Base-by-base conservation (phyloP, 345 rosid species). In the Hypericum androsaemum region DNA sequence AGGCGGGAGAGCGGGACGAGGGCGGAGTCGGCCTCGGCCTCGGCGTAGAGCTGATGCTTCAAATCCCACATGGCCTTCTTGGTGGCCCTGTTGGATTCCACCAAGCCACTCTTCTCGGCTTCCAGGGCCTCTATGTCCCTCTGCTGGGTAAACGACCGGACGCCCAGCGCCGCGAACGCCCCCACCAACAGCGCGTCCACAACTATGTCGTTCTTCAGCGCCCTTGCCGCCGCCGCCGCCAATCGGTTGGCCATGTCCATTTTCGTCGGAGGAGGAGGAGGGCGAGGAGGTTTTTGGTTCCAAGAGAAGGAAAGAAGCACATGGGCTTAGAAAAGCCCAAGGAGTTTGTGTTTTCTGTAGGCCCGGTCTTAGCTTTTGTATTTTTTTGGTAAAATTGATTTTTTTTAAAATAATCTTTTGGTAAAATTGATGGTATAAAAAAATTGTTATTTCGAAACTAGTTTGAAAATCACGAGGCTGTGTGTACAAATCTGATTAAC, bases 1-100 rank as follows among this genome's bases (percentile, higher is more conserved):
- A 90, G 87, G 12, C 66, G 76, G 11, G 86, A 70, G 5, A 84
- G 76, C 59, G 98, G 84, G 36, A 90, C 73, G 51, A 77, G 62
- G 5, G 83, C 63, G 6, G 89, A 54, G 12, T 46, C 58, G 5
- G 81, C 60, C 3, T 78, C 59, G 10, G 95, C 88, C 66, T 87
- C 98, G 6, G 87, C 81, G 63, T 37, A 84, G 61, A 90, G 95
- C 57, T 80, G 84, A 6, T 90, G 96, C 63, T 84, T 90, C 96
- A 89, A 82, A 12, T 82, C 83, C 98, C 95, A 90, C 71, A 84
- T 59, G 37, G 71, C 35, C 58, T 70, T 77, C 66, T 75, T 87
- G 73, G 78, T 56, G 52, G 56, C 72, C 56, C 80, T 84, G 62
- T 90, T 87, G 38, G 82, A 61, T 28, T 77, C 71, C 22, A 51